These are phyloP conservation scores for Graphilbum sp. DNA, from an alignment of 2,329 filamentous ascomycete genomes.

Conservation along the genomic window DNA sequence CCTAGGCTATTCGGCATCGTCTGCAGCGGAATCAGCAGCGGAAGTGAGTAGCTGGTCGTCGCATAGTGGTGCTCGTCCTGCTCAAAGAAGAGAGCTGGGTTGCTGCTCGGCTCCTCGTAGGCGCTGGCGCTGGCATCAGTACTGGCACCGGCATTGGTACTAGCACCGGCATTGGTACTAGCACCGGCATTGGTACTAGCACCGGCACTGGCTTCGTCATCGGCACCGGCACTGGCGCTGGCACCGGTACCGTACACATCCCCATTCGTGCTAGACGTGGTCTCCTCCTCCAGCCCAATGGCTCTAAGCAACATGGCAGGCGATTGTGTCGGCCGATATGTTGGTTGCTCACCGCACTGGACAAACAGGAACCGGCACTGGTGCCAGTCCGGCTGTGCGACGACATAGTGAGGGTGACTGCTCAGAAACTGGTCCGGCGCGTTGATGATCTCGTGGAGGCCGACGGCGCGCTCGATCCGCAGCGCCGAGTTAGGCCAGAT, in stretches of 20 bases:
- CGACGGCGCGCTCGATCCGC: slow-evolving; percentile 41
- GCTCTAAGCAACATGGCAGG: too few relatives aligned
- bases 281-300: too few relatives aligned
- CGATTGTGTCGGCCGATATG: too few relatives aligned
- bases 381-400: slow-evolving; percentile 68
- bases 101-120: background rate
- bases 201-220: too few relatives aligned
- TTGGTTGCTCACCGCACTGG: slow-evolving; percentile 3
- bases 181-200: too few relatives aligned
- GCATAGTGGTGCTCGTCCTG: background rate
- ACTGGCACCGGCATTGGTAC: too few relatives aligned
- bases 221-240: too few relatives aligned
- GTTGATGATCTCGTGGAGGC: slow-evolving; percentile 78
- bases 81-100: background rate
- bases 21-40: background rate
- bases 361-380: slow-evolving; percentile 74
- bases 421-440: slow-evolving; percentile 43
- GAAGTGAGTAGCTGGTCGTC: background rate
- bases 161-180: too few relatives aligned
- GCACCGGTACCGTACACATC: too few relatives aligned
- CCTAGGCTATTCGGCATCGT: too few relatives aligned
- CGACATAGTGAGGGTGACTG: slow-evolving; percentile 47
- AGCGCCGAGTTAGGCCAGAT: slow-evolving; percentile 60
- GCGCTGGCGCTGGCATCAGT: background rate
- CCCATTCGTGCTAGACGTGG: too few relatives aligned